Evolutionary conservation across 257 asterid species (phyloP).

Genomic region (Fraxinus quadrangulata): DNA sequence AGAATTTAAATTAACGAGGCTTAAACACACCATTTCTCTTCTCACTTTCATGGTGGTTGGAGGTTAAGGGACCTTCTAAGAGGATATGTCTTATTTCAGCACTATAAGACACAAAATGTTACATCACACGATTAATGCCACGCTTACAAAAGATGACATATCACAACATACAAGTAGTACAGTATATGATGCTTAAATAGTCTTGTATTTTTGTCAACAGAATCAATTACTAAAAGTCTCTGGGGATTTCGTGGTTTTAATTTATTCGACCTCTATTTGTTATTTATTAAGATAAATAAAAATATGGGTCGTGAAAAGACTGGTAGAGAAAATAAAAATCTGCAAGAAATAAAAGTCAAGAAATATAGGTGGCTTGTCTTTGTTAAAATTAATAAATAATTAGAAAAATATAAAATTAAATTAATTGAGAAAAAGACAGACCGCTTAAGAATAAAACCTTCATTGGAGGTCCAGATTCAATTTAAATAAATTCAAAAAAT

Average conservation of each 20-base stretch:
- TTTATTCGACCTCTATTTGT: neutral
- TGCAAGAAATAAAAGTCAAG: constrained; percentile 12
- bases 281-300: neutral
- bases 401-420: neutral
- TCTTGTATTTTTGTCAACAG: neutral
- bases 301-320: neutral
- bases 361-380: constrained; percentile 1
- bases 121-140: neutral
- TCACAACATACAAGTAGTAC: neutral
- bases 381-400: neutral
- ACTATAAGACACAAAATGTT: neutral
- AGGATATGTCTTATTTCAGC: neutral
- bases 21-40: neutral
- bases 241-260: neutral
- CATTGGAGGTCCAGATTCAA: too few relatives aligned
- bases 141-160: neutral
- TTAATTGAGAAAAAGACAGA: too few relatives aligned
- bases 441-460: too few relatives aligned
- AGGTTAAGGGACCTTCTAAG: neutral
- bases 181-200: too few relatives aligned
- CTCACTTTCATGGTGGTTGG: neutral
- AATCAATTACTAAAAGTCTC: neutral
- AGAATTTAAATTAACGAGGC: neutral
- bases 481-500: too few relatives aligned
- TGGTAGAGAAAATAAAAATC: neutral